Evolutionary conservation across 257 asterid genomes (phyloP), one percentile per base, ranked within the genome.

Genomic region (Eustoma russellianum): DNA sequence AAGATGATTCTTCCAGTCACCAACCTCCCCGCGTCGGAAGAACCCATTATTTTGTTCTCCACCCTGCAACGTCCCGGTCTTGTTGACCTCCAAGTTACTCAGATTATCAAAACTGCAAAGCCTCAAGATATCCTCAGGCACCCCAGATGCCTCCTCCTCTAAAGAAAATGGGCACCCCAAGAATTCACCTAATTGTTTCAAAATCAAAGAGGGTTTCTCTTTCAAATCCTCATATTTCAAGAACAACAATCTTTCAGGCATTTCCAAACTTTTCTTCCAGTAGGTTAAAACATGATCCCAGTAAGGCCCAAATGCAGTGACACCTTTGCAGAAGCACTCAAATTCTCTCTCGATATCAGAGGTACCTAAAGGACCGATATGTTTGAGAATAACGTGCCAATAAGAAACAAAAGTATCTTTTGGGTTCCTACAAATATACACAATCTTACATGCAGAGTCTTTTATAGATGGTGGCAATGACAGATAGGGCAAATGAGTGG

Each of bases 271-370:
- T 7, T 41, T 47, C 41, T 47, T 19, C 61, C 56, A 63, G 10
- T 63, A 63, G 9, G 33, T 51, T 3, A 63, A 14, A 9, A 55
- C 56, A 41, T 55, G 62, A 41, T 63, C 61, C 62, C 68, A 63
- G 40, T 12, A 63, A 0, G 68, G 56, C 12, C 68, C 56, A 13
- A 11, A 63, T 1, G 3, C 0, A 3, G 4, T 13, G 5, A 17
- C 41, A 6, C 62, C 68, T 9, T 17, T 19, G 14, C 56, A 46
- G 10, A 54, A 63, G 12, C 0, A 2, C 8, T 63, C 62, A 8
- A 63, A 47, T 0, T 7, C 40, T 8, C 54, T 48, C 35, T 38
- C 48, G 5, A 53, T 12, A 40, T 9, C 17, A 43, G 48, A 16
- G 24, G 7, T 24, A 9, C 9, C 43, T 2, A 24, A 4, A 24